Conservation (phyloP, 805 yeast species). For the Metschnikowia rubicola region DNA sequence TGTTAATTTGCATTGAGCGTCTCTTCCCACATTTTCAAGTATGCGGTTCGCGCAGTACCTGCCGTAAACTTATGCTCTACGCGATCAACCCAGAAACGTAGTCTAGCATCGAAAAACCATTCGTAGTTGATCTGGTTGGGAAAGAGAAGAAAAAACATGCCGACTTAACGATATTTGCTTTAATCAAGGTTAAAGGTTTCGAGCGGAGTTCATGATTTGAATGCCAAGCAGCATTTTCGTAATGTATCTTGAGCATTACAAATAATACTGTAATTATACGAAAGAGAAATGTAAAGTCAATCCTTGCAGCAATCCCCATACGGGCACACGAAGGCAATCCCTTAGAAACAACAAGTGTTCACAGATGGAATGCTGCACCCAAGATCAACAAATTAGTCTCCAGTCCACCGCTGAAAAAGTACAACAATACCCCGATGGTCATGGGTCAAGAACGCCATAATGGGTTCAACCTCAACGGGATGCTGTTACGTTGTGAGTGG, state of each 20-base stretch:
- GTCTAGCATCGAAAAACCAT: too few relatives aligned
- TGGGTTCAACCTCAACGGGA: constrained; percentile 69
- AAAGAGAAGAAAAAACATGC: neutral
- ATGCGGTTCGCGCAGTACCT: too few relatives aligned
- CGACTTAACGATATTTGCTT: too few relatives aligned
- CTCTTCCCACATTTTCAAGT: neutral
- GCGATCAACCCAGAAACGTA: too few relatives aligned
- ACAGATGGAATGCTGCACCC: constrained; percentile 72
- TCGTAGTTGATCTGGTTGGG: too few relatives aligned
- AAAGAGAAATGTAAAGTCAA: constrained; percentile 44
- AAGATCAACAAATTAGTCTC: constrained; percentile 60
- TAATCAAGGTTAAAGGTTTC: too few relatives aligned
- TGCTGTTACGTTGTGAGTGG: constrained; percentile 59
- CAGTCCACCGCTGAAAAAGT: constrained; percentile 48
- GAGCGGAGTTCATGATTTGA: too few relatives aligned
- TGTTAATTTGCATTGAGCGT: neutral
- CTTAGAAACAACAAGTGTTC: constrained; percentile 49
- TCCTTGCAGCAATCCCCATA: constrained; percentile 69
- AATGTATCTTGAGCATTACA: neutral
- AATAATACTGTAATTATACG: neutral
- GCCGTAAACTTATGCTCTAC: too few relatives aligned
- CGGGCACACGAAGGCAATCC: constrained; percentile 76
- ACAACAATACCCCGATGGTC: constrained; percentile 60
- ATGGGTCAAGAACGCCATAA: constrained; percentile 66
- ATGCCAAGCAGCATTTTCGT: too few relatives aligned